Conservation (phyloP, 768 basidiomycete species). For the Lactarius akahatsu region DNA sequence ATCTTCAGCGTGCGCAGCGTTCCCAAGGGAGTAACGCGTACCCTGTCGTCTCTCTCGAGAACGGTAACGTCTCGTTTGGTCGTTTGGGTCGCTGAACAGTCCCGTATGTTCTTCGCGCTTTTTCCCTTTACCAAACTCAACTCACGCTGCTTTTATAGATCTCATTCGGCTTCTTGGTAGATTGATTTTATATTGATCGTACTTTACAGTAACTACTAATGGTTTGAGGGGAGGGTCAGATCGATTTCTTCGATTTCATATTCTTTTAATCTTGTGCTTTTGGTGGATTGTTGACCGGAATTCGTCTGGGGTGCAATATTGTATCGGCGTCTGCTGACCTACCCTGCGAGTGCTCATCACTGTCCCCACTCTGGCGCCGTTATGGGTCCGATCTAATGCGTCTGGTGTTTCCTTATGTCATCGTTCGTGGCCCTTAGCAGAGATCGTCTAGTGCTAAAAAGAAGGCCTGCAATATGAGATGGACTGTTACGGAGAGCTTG, state of each 20-base stretch:
- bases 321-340: background rate
- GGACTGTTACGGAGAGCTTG: no score
- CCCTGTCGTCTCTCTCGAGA: conserved; percentile 8
- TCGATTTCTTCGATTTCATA: background rate
- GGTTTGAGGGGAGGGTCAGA: background rate
- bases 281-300: background rate
- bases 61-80: background rate
- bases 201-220: background rate
- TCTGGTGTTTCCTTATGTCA: background rate
- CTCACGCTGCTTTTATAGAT: background rate
- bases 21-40: background rate
- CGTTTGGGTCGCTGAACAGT: background rate
- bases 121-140: background rate
- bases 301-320: background rate
- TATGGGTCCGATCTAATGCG: background rate
- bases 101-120: background rate
- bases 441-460: background rate
- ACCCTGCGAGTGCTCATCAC: background rate
- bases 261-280: background rate
- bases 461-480: no score
- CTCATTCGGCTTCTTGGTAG: background rate
- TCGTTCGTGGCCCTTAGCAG: background rate
- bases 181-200: background rate
- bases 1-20: background rate
- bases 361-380: background rate